Percentiles rank a stretch among this genome's conserved stretches.
These are phyloP conservation scores for Silene vulgaris DNA, from an alignment of 179 eudicot genomes.

Conservation along the genomic window DNA sequence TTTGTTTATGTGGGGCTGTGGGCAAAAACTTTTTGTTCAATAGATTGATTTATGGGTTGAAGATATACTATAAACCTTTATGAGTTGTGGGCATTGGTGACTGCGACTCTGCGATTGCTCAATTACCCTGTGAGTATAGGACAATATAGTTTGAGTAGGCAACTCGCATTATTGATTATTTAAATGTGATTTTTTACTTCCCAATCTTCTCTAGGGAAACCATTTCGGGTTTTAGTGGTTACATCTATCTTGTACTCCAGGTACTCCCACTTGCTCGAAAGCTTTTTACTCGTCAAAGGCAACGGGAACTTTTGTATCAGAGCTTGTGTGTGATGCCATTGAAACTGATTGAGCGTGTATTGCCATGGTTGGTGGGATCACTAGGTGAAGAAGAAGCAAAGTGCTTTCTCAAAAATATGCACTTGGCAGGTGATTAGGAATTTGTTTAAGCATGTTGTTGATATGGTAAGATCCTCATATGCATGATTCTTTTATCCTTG, in stretches of 20 bases:
- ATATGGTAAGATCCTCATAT: neutral
- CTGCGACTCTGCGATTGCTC: neutral
- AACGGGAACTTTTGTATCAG: conserved; percentile 72
- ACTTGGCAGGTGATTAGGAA: conserved; percentile 62
- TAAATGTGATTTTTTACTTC: neutral
- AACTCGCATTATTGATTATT: neutral
- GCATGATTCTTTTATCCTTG: neutral
- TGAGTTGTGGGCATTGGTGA: neutral
- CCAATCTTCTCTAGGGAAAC: neutral
- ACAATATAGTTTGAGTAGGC: neutral
- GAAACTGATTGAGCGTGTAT: conserved; percentile 77
- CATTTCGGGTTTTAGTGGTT: conserved; percentile 12
- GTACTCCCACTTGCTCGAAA: conserved; percentile 81
- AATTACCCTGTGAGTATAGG: neutral
- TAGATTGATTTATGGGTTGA: conserved; percentile 1
- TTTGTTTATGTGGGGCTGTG: neutral
- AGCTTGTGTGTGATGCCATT: conserved; percentile 90
- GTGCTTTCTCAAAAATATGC: conserved; percentile 65
- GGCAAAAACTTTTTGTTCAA: neutral
- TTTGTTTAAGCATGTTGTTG: neutral
- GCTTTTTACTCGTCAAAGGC: conserved; percentile 60
- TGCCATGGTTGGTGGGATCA: conserved; percentile 85
- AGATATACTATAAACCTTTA: neutral
- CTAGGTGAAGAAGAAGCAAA: conserved; percentile 67
- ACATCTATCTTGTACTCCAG: conserved; percentile 26